These are phyloP conservation scores for Pseudocercospora fuligena DNA, from an alignment of 2,329 filamentous ascomycete genomes.

Conservation along the genomic window DNA sequence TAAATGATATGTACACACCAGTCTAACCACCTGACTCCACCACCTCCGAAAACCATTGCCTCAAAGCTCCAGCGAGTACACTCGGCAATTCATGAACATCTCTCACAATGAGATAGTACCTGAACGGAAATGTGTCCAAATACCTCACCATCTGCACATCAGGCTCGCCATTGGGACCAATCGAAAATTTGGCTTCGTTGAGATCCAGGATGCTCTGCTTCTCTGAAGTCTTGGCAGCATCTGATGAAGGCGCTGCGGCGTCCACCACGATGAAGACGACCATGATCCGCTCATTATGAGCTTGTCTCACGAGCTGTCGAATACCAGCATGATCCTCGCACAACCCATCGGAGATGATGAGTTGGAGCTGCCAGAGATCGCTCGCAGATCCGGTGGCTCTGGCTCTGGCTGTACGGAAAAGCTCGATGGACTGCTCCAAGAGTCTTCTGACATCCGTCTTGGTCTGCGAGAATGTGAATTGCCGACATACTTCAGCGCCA, in stretches of 20 bases:
- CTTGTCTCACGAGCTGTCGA: conserved; percentile 79
- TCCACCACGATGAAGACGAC: conserved; percentile 98
- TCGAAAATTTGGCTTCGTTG: conserved; percentile 81
- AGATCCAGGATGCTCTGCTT: conserved; percentile 78
- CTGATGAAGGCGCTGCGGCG: conserved; percentile 44
- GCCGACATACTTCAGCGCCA: conserved; percentile 80
- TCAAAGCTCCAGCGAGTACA: conserved; percentile 83
- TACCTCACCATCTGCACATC: conserved; percentile 85
- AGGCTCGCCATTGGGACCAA: conserved; percentile 66
- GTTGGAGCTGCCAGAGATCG: conserved; percentile 92
- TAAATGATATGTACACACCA: neutral
- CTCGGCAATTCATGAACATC: conserved; percentile 88
- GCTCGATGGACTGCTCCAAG: conserved; percentile 74
- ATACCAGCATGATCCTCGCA: conserved; percentile 89
- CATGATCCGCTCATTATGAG: conserved; percentile 94
- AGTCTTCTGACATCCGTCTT: conserved; percentile 84
- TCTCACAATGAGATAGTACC: conserved; percentile 93
- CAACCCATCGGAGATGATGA: conserved; percentile 92
- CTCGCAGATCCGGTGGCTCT: conserved; percentile 57
- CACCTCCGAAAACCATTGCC: conserved; percentile 91
- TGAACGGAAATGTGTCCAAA: conserved; percentile 93
- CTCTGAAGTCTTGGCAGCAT: conserved; percentile 39
- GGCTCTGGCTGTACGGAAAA: conserved; percentile 77
- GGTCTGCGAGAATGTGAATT: conserved; percentile 83
- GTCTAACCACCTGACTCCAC: conserved; percentile 45